Base-by-base conservation (phyloP, 192 early-diverging fungal genomes). In the Podila epigama region DNA sequence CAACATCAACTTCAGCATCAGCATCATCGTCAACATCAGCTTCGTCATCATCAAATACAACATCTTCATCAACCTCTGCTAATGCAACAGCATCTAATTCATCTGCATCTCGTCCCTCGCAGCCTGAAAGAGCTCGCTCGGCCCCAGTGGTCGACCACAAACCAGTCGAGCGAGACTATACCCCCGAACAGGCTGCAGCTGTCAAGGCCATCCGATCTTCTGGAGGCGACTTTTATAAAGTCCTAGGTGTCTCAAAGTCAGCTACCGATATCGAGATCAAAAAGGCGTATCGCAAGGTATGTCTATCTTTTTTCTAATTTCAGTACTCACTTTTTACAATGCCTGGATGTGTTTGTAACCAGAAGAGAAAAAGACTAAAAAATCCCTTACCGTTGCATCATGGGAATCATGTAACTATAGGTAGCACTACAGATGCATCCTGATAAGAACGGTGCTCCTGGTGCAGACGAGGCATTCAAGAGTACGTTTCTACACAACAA, bases 381-480 rank as follows among this genome's bases (percentile, higher is more conserved):
- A 8, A 56, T 28, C 22, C 28, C 12, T 2, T 11, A 29, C 12
- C 51, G 31, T 48, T 15, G 18, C 44, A 5, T 48, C 50, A 51
- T 27, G 50, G 25, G 20, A 55, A 4, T 27, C 15, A 18, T 42
- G 27, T 29, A 8, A 2, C 15, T 33, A 36, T 57, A 94, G 89
- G 87, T 96, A 51, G 97, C 97, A 11, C 86, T 98, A 42, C 88
- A 93, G 65, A 96, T 94, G 75, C 97, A 98, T 72, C 97, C 97
- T 3, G 97, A 98, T 66, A 98, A 98, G 77, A 97, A 97, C 61
- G 88, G 84, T 4, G 96, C 97, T 7, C 95, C 96, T 3, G 95
- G 97, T 16, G 95, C 96, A 7, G 96, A 97, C 42, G 95, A 97
- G 78, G 95, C 97, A 0, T 98, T 98, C 68, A 97, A 98, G 82